Evolutionary conservation across 352 stramenopile species (phyloP).

Genomic region (Thraustotheca clavata): DNA sequence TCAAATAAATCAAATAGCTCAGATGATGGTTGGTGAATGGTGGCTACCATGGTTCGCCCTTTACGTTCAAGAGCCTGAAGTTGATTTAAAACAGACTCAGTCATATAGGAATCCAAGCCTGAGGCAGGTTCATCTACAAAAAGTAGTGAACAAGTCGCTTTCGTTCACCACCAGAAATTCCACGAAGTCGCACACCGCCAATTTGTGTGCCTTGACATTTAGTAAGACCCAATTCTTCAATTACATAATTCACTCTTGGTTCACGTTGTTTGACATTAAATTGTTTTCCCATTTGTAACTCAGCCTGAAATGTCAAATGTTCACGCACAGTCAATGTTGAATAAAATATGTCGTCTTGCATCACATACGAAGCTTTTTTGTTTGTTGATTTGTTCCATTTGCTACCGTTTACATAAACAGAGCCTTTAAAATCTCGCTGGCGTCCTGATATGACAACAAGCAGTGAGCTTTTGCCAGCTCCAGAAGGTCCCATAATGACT

Average conservation of each 20-base stretch:
- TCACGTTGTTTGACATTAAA: slow-evolving; percentile 21
- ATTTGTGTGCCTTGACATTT: slow-evolving; percentile 53
- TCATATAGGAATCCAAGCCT: slow-evolving; percentile 51
- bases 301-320: slow-evolving; percentile 78
- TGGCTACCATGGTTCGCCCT: slow-evolving; percentile 82
- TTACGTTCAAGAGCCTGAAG: slow-evolving; percentile 62
- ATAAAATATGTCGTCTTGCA: slow-evolving; percentile 87
- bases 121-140: slow-evolving; percentile 80
- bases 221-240: slow-evolving; percentile 50
- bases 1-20: slow-evolving; percentile 51
- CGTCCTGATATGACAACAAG: slow-evolving; percentile 89
- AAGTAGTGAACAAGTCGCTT: slow-evolving; percentile 79
- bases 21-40: slow-evolving; percentile 81
- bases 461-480: slow-evolving; percentile 88
- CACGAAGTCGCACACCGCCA: slow-evolving; percentile 33
- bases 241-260: slow-evolving; percentile 40
- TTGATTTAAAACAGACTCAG: slow-evolving; percentile 39
- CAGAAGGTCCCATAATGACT: slow-evolving; percentile 57
- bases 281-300: slow-evolving; percentile 53
- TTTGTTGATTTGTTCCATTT: slow-evolving; percentile 31
- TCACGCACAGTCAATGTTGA: slow-evolving; percentile 83
- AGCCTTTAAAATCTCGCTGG: slow-evolving; percentile 63
- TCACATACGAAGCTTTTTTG: slow-evolving; percentile 54
- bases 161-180: slow-evolving; percentile 61
- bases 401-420: slow-evolving; percentile 54